These are phyloP conservation scores for Aspergillus incahuasiensis DNA, from an alignment of 495 filamentous ascomycete genomes.

Conservation along the genomic window DNA sequence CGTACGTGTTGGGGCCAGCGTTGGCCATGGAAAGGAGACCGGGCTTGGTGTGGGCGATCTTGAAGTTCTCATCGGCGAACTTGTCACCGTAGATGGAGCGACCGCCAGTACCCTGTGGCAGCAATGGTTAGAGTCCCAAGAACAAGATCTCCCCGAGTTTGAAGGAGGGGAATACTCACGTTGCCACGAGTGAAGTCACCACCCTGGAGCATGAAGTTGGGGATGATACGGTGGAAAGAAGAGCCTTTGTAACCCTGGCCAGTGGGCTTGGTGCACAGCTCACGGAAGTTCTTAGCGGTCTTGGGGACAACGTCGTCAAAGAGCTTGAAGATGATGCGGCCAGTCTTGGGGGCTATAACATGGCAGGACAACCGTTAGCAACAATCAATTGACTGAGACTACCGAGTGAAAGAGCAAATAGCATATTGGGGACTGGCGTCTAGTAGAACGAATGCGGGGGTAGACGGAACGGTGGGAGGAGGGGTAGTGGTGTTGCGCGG, in stretches of 20 bases:
- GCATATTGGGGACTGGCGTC: background rate
- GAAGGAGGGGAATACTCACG: constrained; percentile 45
- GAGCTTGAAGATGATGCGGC: constrained; percentile 86
- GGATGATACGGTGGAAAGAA: constrained; percentile 93
- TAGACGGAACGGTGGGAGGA: constrained; percentile 9
- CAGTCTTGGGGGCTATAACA: constrained; percentile 55
- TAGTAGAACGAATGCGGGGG: background rate
- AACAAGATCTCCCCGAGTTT: background rate
- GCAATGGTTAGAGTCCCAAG: constrained; percentile 6
- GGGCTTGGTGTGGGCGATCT: constrained; percentile 74
- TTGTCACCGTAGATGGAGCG: constrained; percentile 94
- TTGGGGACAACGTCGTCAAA: constrained; percentile 85
- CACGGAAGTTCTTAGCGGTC: constrained; percentile 93
- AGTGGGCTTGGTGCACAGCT: constrained; percentile 89
- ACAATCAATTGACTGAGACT: background rate
- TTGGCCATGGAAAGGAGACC: constrained; percentile 97
- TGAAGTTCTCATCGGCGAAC: constrained; percentile 96
- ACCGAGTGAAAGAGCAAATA: background rate
- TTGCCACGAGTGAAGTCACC: constrained; percentile 96
- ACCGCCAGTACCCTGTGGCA: constrained; percentile 70
- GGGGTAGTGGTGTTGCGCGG: constrained; percentile 7
- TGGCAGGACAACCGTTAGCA: constrained; percentile 7
- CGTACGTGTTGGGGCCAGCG: constrained; percentile 80
- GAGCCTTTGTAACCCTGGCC: constrained; percentile 87
- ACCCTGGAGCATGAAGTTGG: constrained; percentile 98